These are phyloP conservation scores for Leptodontidium sp. DNA, from an alignment of 2,329 filamentous ascomycete species.

Conservation along the genomic window DNA sequence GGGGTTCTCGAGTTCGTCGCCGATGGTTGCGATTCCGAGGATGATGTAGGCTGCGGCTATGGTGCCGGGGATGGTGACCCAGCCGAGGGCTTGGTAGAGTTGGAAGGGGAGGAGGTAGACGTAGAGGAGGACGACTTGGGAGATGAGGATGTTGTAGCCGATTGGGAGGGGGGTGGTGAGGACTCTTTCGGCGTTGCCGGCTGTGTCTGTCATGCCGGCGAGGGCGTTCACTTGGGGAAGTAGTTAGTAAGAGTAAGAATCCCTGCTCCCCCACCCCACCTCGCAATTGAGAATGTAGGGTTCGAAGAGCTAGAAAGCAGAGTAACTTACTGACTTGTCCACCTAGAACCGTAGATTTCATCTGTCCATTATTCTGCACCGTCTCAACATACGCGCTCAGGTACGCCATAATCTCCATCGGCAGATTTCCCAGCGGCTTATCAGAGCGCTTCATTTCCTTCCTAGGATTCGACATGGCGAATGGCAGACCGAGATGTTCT, in stretches of 20 bases:
- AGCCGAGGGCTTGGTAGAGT: slow-evolving; percentile 68
- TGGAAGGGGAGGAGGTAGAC: slow-evolving; percentile 85
- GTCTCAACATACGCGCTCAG: slow-evolving; percentile 55
- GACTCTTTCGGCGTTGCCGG: slow-evolving; percentile 78
- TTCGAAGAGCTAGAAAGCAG: no score
- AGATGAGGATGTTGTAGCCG: slow-evolving; percentile 84
- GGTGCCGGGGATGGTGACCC: slow-evolving; percentile 81
- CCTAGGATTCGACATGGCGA: slow-evolving; percentile 80
- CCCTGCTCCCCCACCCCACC: no score
- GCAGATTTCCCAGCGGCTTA: slow-evolving; percentile 80
- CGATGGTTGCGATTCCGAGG: slow-evolving; percentile 77
- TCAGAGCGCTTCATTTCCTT: slow-evolving; percentile 78
- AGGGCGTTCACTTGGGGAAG: slow-evolving; percentile 50
- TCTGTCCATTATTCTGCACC: slow-evolving; percentile 46
- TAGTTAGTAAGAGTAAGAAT: background rate
- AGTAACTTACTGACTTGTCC: slow-evolving; percentile 38
- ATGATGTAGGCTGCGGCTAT: slow-evolving; percentile 82
- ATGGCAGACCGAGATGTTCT: slow-evolving; percentile 78
- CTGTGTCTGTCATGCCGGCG: slow-evolving; percentile 72
- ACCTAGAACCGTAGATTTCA: slow-evolving; percentile 43
- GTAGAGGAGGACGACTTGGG: slow-evolving; percentile 88
- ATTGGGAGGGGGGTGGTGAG: slow-evolving; percentile 83
- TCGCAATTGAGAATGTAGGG: no score
- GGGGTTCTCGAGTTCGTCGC: slow-evolving; percentile 84
- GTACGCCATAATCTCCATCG: slow-evolving; percentile 80